Conservation (phyloP, 2,329 filamentous ascomycete species). For the Talaromyces funiculosus region DNA sequence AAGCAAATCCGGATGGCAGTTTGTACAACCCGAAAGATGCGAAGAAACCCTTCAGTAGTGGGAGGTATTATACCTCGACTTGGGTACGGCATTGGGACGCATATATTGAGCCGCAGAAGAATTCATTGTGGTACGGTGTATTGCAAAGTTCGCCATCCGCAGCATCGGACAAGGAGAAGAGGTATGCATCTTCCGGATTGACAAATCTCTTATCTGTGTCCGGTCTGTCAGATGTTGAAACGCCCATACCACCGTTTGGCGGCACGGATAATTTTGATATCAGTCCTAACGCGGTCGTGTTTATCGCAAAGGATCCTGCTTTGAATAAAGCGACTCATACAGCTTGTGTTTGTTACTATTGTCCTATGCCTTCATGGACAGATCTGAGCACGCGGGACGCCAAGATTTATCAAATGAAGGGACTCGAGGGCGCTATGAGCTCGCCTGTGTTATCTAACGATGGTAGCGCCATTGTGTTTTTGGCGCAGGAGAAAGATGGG, state of each 20-base stretch:
- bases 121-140: slow-evolving; percentile 46
- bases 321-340: slow-evolving; percentile 44
- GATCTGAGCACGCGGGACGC: slow-evolving; percentile 27
- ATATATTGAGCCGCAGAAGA: slow-evolving; percentile 45
- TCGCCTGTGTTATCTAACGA: slow-evolving; percentile 43
- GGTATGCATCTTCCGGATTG: slow-evolving; percentile 36
- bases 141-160: slow-evolving; percentile 38
- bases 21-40: slow-evolving; percentile 48
- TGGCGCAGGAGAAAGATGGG: slow-evolving; percentile 41
- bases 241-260: slow-evolving; percentile 45
- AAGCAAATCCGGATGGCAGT: slow-evolving; percentile 43
- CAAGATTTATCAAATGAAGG: slow-evolving; percentile 28
- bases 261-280: slow-evolving; percentile 45
- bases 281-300: slow-evolving; percentile 40
- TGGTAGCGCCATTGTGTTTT: slow-evolving; percentile 38
- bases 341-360: slow-evolving; percentile 42
- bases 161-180: slow-evolving; percentile 32
- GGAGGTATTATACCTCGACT: slow-evolving; percentile 46
- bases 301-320: slow-evolving; percentile 43
- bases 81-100: slow-evolving; percentile 52
- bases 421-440: slow-evolving; percentile 39
- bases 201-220: slow-evolving; percentile 40
- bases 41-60: slow-evolving; percentile 42
- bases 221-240: slow-evolving; percentile 37
- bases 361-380: slow-evolving; percentile 39